Conservation (phyloP, 2,329 filamentous ascomycete species). For the Allantophomopsis lycopodina region DNA sequence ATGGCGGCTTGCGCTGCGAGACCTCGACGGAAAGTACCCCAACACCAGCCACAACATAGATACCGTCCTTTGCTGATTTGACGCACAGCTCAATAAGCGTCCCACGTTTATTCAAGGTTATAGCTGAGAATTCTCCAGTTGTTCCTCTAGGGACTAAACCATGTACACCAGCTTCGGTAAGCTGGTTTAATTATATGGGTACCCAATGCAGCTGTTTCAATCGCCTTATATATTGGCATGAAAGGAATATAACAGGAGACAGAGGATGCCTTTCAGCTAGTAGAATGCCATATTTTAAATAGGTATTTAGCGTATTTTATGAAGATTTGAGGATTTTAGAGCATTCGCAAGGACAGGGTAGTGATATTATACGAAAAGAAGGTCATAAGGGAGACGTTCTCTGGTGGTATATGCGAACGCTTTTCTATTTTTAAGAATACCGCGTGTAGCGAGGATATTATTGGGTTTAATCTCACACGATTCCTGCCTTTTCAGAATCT, state of each 20-base stretch:
- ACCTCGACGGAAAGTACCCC: constrained; percentile 26
- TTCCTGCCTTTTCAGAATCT: no score
- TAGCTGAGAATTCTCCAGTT: constrained; percentile 33
- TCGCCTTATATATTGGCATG: constrained; percentile 24
- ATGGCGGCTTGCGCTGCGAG: constrained; percentile 25
- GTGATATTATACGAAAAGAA: no score
- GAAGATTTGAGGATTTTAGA: no score
- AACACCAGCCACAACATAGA: constrained; percentile 27
- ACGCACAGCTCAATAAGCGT: constrained; percentile 23
- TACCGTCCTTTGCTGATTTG: constrained; percentile 23
- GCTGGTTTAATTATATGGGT: constrained; percentile 29
- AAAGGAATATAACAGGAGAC: constrained; percentile 34
- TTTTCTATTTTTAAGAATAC: no score
- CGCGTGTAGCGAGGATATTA: no score
- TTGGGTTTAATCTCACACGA: no score
- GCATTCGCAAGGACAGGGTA: no score
- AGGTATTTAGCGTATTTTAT: background rate
- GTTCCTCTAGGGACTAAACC: constrained; percentile 35
- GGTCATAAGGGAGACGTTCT: no score
- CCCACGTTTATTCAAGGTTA: constrained; percentile 29
- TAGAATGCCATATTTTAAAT: constrained; percentile 1
- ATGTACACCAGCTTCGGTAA: constrained; percentile 29
- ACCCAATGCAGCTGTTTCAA: constrained; percentile 25
- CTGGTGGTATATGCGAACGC: no score
- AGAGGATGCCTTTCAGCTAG: constrained; percentile 25